phyloP scores from a whole-genome alignment of 768 basidiomycete genomes.

The Podaxis sp. region DNA sequence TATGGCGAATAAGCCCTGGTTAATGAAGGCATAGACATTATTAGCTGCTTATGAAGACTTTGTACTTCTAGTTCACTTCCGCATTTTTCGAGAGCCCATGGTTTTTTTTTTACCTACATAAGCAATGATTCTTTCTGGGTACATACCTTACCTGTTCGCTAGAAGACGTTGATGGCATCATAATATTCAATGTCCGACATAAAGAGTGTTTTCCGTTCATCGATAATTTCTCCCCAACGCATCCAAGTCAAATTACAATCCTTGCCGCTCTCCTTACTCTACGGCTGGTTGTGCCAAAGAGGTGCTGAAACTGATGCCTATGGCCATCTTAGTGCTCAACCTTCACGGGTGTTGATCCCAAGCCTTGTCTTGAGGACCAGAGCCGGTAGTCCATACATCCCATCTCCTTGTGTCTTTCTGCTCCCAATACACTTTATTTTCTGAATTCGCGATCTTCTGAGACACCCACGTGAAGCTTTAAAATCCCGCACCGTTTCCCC shows the following conservation, averaged over 20 bases:
- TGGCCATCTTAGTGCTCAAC: constrained; percentile 14
- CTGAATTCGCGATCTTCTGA: constrained; percentile 1
- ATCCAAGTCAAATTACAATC: constrained; percentile 19
- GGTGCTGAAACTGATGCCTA: constrained; percentile 14
- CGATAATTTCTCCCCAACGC: constrained; percentile 2
- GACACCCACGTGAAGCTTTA: neutral
- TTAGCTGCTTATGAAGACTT: neutral
- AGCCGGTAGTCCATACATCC: constrained; percentile 16
- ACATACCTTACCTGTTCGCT: too few relatives aligned
- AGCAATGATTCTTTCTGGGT: too few relatives aligned
- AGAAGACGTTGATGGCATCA: constrained; percentile 8
- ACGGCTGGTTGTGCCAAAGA: constrained; percentile 17
- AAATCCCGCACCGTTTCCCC: neutral
- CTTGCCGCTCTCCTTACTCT: constrained; percentile 5
- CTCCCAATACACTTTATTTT: constrained; percentile 4
- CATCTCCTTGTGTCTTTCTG: neutral
- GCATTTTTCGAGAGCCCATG: neutral
- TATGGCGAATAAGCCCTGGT: constrained; percentile 72
- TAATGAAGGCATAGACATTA: constrained; percentile 40
- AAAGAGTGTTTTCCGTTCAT: neutral
- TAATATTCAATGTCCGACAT: constrained; percentile 7
- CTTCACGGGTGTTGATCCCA: constrained; percentile 1
- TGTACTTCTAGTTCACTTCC: neutral
- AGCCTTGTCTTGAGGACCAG: neutral
- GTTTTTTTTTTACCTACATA: too few relatives aligned